A percentile compares a stretch with the other conserved stretches of the same genome.
Evolutionary conservation across 805 yeast genomes (phyloP).

Genomic region (Lachancea sp.): DNA sequence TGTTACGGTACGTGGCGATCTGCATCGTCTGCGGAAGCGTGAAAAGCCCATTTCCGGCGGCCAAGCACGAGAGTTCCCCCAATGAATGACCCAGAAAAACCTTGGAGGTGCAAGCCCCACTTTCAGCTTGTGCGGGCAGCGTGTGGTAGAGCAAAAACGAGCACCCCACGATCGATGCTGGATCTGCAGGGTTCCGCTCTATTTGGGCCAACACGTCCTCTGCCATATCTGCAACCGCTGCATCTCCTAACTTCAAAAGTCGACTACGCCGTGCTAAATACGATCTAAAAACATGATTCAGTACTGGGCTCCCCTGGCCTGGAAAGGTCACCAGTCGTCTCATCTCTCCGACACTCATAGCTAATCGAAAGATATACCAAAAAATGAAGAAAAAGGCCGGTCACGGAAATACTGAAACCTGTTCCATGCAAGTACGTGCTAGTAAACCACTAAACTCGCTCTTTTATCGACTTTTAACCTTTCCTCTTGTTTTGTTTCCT

Average conservation of each 20-base stretch:
- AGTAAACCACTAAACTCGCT: no score
- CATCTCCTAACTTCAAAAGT: not conserved
- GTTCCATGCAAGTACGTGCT: no score
- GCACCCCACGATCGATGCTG: conserved; percentile 31
- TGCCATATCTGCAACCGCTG: conserved; percentile 12
- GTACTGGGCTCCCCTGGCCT: conserved; percentile 33
- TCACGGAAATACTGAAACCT: no score
- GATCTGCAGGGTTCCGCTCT: conserved; percentile 25
- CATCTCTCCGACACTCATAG: no score
- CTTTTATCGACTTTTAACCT: no score
- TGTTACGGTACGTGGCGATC: conserved; percentile 31
- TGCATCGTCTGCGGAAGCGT: conserved; percentile 25
- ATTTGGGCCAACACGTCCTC: conserved; percentile 18
- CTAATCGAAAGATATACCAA: no score
- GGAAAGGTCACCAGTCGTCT: conserved; percentile 31
- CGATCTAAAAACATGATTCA: conserved; percentile 21
- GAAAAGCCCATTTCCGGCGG: conserved; percentile 25
- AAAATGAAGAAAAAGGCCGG: no score
- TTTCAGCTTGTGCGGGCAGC: conserved; percentile 3
- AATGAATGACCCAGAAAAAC: conserved; percentile 32
- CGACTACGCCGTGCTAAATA: conserved; percentile 20
- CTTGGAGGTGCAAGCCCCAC: conserved; percentile 2
- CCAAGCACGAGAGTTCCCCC: conserved; percentile 31
- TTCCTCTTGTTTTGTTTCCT: no score
- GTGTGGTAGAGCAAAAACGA: conserved; percentile 22